These are phyloP conservation scores for Tanacetum coccineum DNA, from an alignment of 129 eudicot species.

Conservation along the genomic window DNA sequence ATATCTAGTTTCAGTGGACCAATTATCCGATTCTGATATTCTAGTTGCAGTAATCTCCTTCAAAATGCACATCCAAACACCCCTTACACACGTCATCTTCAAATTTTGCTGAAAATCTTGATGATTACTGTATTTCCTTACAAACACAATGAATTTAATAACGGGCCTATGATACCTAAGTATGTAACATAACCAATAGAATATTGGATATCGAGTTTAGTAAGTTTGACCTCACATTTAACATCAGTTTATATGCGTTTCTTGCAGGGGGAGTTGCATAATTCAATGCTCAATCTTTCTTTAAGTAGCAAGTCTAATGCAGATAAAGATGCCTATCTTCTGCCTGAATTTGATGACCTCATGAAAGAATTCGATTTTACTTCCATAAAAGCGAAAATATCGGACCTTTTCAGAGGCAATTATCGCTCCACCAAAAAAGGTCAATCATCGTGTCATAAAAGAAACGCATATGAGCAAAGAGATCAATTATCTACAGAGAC, in stretches of 20 bases:
- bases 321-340: constrained; percentile 53
- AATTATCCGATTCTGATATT: neutral
- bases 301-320: constrained; percentile 15
- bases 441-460: too few species aligned
- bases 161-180: neutral
- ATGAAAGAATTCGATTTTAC: constrained; percentile 45
- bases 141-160: too few species aligned
- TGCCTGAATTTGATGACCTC: constrained; percentile 62
- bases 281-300: constrained; percentile 12
- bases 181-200: neutral
- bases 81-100: neutral
- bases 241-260: constrained; percentile 2
- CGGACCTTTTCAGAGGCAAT: constrained; percentile 29
- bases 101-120: too few species aligned
- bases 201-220: too few species aligned
- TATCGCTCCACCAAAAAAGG: constrained; percentile 21
- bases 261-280: constrained; percentile 38
- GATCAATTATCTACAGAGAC: constrained; percentile 42
- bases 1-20: neutral
- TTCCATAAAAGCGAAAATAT: constrained; percentile 24
- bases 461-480: constrained; percentile 54
- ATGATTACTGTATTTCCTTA: neutral
- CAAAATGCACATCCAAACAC: neutral
- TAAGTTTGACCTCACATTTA: too few species aligned
- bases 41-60: neutral